Conservation (phyloP, 495 filamentous ascomycete species). For the Sporormia fimetaria region DNA sequence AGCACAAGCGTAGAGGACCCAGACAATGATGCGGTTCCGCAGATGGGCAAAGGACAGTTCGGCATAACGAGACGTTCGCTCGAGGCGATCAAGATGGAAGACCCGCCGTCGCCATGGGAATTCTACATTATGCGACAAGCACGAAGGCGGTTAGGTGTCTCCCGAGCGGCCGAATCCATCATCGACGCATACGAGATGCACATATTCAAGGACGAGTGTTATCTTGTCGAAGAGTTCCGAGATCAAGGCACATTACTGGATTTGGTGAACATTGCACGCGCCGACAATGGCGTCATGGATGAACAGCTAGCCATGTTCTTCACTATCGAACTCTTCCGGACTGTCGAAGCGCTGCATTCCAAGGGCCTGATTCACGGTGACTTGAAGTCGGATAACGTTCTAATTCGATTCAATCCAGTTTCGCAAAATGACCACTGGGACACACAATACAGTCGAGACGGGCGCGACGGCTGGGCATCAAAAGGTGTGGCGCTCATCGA, state of each 20-base stretch:
- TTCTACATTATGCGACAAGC: slow-evolving; percentile 88
- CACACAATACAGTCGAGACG: slow-evolving; percentile 56
- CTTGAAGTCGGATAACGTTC: slow-evolving; percentile 88
- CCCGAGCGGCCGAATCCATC: slow-evolving; percentile 61
- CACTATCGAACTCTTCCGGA: slow-evolving; percentile 79
- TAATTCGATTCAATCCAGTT: slow-evolving; percentile 63
- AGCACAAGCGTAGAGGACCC: slow-evolving; percentile 38
- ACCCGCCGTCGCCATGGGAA: slow-evolving; percentile 82
- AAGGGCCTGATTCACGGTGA: slow-evolving; percentile 82
- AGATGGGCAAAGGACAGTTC: slow-evolving; percentile 36
- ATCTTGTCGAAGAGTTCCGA: slow-evolving; percentile 76
- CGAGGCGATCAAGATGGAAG: slow-evolving; percentile 89
- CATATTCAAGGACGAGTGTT: slow-evolving; percentile 73
- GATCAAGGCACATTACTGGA: slow-evolving; percentile 88
- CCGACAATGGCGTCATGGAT: slow-evolving; percentile 64
- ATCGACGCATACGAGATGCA: slow-evolving; percentile 78
- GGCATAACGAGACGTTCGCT: slow-evolving; percentile 42
- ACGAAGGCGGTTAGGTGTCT: slow-evolving; percentile 56
- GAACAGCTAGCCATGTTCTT: slow-evolving; percentile 91
- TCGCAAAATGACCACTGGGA: slow-evolving; percentile 38
- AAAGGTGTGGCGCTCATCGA: slow-evolving; percentile 84
- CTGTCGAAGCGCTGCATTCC: slow-evolving; percentile 73
- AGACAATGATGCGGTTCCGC: slow-evolving; percentile 27
- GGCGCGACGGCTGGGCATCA: slow-evolving; percentile 61
- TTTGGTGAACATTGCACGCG: slow-evolving; percentile 73